These are phyloP conservation scores for Mariannaea sp. DNA, from an alignment of 2,329 filamentous ascomycete genomes.

Conservation along the genomic window DNA sequence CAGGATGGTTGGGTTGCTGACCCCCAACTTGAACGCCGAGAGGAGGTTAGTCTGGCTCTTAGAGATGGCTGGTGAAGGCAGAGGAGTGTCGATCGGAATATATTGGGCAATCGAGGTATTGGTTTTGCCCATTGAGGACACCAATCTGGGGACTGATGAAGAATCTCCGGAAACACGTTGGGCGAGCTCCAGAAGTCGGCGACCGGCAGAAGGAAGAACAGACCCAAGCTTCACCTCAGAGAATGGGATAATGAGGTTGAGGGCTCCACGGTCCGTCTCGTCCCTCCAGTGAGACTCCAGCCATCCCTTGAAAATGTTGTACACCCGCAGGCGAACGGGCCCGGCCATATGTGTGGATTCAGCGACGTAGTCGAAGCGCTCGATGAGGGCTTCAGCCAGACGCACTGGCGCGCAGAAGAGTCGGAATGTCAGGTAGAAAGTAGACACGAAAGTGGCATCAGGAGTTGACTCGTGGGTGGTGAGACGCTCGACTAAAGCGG, in stretches of 20 bases:
- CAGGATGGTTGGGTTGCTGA: conserved; percentile 72
- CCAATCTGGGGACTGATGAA: conserved; percentile 78
- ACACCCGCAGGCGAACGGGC: conserved; percentile 87
- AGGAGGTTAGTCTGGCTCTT: conserved; percentile 78
- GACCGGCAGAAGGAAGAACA: conserved; percentile 76
- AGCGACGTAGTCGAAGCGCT: conserved; percentile 89
- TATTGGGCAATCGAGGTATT: conserved; percentile 75
- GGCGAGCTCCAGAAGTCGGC: conserved; percentile 78
- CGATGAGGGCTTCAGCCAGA: conserved; percentile 81
- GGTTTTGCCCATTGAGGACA: conserved; percentile 88
- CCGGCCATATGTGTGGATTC: conserved; percentile 74
- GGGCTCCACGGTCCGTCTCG: conserved; percentile 75
- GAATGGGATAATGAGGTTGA: conserved; percentile 79
- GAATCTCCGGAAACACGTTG: conserved; percentile 77
- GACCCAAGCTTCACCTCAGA: conserved; percentile 72
- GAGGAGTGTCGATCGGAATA: conserved; percentile 70
- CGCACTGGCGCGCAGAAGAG: conserved; percentile 83
- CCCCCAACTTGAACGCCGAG: conserved; percentile 74
- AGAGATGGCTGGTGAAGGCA: conserved; percentile 71
- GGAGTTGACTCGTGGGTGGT: conserved; percentile 93
- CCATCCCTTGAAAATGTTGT: conserved; percentile 98
- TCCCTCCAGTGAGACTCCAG: conserved; percentile 94
- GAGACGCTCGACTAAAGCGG: conserved; percentile 89
- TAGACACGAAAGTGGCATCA: conserved; percentile 87
- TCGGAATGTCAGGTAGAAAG: conserved; percentile 95